Conservation (phyloP, 371 early-diverging fungal species). For the Mucor velutinosus region DNA sequence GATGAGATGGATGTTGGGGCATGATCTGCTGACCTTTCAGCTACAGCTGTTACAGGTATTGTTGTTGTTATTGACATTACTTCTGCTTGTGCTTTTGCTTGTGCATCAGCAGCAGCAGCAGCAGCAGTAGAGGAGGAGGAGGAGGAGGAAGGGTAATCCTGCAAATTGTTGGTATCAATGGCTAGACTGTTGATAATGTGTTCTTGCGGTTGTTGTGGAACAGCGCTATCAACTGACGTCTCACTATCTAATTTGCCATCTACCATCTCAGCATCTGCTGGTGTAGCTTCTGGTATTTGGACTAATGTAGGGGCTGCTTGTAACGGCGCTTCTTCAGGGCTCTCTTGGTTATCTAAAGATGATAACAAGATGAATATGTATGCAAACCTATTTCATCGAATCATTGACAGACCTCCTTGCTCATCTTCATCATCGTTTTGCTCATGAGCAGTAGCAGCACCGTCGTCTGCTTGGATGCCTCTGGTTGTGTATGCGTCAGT, state of each 20-base stretch:
- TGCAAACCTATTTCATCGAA: background rate
- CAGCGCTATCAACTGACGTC: background rate
- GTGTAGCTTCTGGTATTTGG: background rate
- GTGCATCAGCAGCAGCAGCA: background rate
- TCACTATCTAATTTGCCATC: background rate
- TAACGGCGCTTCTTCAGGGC: background rate
- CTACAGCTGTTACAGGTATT: background rate
- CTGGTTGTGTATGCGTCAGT: background rate
- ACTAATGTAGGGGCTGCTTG: background rate
- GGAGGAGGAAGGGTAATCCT: background rate
- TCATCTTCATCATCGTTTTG: background rate
- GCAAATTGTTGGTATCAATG: slow-evolving; percentile 3
- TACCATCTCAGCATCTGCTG: background rate
- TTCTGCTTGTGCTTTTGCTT: background rate
- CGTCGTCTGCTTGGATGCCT: background rate
- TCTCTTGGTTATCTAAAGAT: background rate
- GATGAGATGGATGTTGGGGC: slow-evolving; percentile 6
- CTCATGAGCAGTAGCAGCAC: background rate
- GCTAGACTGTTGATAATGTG: background rate
- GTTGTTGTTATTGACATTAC: background rate
- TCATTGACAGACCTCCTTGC: background rate
- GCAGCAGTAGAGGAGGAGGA: no score
- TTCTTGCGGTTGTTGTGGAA: background rate
- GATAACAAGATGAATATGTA: background rate
- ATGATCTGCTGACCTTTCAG: slow-evolving; percentile 1